Base-by-base conservation (phyloP, 2,329 filamentous ascomycete genomes). In the Alternaria atra region DNA sequence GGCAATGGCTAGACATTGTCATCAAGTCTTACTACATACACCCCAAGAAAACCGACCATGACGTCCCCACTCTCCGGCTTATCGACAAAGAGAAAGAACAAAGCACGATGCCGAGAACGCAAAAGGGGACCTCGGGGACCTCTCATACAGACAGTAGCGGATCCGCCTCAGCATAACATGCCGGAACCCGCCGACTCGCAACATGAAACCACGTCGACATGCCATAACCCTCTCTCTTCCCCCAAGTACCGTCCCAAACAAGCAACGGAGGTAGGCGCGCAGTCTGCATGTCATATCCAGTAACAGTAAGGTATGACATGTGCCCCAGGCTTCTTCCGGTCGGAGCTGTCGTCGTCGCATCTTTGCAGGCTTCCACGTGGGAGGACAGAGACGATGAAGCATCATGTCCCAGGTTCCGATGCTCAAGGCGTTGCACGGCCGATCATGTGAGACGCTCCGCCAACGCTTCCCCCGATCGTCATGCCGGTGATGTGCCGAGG, bases 401-500 rank as follows among this genome's bases (percentile, higher is more conserved):
- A 20, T 20, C 20, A 20, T 20, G 20, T 20, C 20, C 20, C 20
- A 20, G 20, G 20, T 20, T 20, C 17, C 20, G 39, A 25, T 42
- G 39, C 10, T 42, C 20, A 25, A 42, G 25, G 20, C 39, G 39
- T 42, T 42, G 39, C 39, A 42, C 20, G 10, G 39, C 39, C 39
- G 39, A 42, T 15, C 12, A 42, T 17, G 6, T 42, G 39, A 42
- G 39, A 42, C 39, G 27, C 6, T 6, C 10, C 25, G 39, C 20
- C 20, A 42, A 25, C 20, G 20, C 39, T 42, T 42, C 39, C 39
- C 12, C 39, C 12, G 20, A 42, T 42, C 39, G 39, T 53, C 29
- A 53, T 53, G 51, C 51, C 51, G 39, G 34, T 34, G 23, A 53
- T 25, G 17, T 53, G 29, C 51, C 51, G 51, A 53, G 32, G 46